These are phyloP conservation scores for Xenoacremonium recifei DNA, from an alignment of 2,329 filamentous ascomycete species.

Conservation along the genomic window DNA sequence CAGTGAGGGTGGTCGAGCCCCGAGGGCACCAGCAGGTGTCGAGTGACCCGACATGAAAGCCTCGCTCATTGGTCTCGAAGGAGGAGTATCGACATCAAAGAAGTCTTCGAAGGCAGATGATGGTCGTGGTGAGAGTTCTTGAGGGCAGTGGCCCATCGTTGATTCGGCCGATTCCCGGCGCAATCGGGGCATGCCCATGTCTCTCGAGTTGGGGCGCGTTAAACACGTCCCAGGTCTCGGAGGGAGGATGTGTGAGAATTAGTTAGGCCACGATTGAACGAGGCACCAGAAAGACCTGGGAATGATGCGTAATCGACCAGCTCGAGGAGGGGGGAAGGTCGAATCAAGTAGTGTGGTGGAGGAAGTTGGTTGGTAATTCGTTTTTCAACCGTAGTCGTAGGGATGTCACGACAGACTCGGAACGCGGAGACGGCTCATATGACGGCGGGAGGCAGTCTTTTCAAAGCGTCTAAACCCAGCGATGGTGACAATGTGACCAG, in stretches of 20 bases:
- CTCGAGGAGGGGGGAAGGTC: background rate
- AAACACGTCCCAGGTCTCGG: constrained; percentile 18
- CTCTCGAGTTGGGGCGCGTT: constrained; percentile 18
- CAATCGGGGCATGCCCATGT: constrained; percentile 48
- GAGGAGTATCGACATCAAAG: constrained; percentile 39
- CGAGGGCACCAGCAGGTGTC: constrained; percentile 31
- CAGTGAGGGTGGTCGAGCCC: constrained; percentile 61
- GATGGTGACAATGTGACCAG: background rate
- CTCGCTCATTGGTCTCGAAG: constrained; percentile 50
- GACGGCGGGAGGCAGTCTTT: constrained; percentile 20
- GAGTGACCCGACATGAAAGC: constrained; percentile 43
- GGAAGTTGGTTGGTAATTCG: too few species aligned
- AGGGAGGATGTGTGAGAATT: constrained; percentile 10
- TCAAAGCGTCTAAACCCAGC: constrained; percentile 22
- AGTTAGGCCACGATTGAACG: constrained; percentile 3
- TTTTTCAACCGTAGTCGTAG: too few species aligned
- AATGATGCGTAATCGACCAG: background rate
- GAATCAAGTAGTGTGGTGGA: constrained; percentile 21
- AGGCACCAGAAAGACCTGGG: constrained; percentile 7
- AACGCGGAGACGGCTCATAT: constrained; percentile 17
- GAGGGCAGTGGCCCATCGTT: constrained; percentile 40
- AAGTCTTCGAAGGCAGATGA: constrained; percentile 46
- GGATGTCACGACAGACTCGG: too few species aligned
- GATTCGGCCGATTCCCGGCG: constrained; percentile 43
- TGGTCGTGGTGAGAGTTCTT: constrained; percentile 43